phyloP scores from a whole-genome alignment of 2,329 filamentous ascomycete species.

The Aspergillus awamori region DNA sequence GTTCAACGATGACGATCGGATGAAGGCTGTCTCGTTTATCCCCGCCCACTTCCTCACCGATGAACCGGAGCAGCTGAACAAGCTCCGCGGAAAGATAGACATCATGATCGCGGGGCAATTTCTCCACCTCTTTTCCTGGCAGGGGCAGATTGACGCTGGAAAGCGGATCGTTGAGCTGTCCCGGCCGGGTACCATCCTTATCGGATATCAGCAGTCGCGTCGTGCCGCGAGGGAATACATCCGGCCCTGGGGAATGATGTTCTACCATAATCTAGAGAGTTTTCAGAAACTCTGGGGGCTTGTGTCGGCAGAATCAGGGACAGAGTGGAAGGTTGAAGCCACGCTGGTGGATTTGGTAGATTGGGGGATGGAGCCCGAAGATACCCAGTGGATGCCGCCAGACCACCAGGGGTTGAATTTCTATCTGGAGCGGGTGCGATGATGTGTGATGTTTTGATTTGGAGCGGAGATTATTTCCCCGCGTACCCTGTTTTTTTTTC shows the following conservation, averaged over 20 bases:
- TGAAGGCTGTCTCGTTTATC: conserved; percentile 8
- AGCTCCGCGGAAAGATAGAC: background rate
- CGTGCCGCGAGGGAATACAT: background rate
- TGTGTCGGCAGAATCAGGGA: background rate
- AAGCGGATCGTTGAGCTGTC: conserved; percentile 10
- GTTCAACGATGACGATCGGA: background rate
- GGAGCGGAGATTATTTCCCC: no score
- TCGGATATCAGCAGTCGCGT: conserved; percentile 10
- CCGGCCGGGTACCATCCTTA: background rate
- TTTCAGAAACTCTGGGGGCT: conserved; percentile 1
- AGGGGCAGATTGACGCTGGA: conserved; percentile 8
- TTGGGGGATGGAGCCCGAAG: conserved; percentile 13
- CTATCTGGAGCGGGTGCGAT: background rate
- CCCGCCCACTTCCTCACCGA: background rate
- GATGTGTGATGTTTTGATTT: background rate
- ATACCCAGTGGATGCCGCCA: conserved; percentile 12
- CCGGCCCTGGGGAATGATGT: conserved; percentile 12
- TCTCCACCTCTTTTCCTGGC: conserved; percentile 11
- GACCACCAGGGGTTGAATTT: conserved; percentile 11
- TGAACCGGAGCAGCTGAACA: background rate
- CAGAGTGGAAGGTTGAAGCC: conserved; percentile 1
- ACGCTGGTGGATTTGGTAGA: background rate
- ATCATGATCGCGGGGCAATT: conserved; percentile 13
- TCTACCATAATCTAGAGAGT: conserved; percentile 6
- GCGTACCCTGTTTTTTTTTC: no score